A percentile compares a stretch with the other conserved stretches of the same genome.
phyloP scores from a whole-genome alignment of 352 stramenopile genomes.

The Globisporangium acanthophoron region DNA sequence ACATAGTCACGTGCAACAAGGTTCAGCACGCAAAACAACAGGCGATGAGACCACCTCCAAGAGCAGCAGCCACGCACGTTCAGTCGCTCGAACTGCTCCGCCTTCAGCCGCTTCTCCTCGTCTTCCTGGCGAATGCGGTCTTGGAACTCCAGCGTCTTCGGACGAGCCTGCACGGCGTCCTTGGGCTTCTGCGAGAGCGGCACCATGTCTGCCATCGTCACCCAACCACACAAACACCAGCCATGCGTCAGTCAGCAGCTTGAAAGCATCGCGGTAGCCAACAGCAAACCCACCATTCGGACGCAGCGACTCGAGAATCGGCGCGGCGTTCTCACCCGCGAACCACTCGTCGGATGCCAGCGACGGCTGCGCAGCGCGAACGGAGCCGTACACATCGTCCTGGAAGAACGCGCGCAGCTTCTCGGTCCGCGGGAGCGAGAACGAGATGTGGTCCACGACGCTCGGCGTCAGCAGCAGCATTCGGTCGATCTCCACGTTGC shows the following conservation, averaged over 20 bases:
- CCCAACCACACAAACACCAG: neutral
- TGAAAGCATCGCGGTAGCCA: neutral
- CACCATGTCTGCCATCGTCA: constrained; percentile 34
- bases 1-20: constrained; percentile 2
- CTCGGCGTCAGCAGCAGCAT: constrained; percentile 57
- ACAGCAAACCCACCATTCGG: constrained; percentile 29
- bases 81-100: constrained; percentile 62
- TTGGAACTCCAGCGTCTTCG: constrained; percentile 72
- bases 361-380: constrained; percentile 24
- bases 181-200: constrained; percentile 53
- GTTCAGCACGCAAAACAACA: neutral
- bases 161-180: constrained; percentile 25
- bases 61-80: constrained; percentile 25
- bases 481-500: constrained; percentile 56
- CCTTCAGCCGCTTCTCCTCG: constrained; percentile 52
- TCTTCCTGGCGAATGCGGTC: constrained; percentile 50
- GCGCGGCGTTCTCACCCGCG: constrained; percentile 28
- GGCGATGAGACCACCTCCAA: too few species aligned
- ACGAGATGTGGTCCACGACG: constrained; percentile 51
- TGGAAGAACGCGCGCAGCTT: constrained; percentile 77
- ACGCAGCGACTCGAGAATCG: constrained; percentile 47
- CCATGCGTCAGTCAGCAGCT: constrained; percentile 3
- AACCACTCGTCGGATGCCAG: constrained; percentile 49
- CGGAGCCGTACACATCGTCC: constrained; percentile 62
- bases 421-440: constrained; percentile 56